Conservation (phyloP, 202 grass and related monocot genomes). For the Miscanthus sacchariflorus region DNA sequence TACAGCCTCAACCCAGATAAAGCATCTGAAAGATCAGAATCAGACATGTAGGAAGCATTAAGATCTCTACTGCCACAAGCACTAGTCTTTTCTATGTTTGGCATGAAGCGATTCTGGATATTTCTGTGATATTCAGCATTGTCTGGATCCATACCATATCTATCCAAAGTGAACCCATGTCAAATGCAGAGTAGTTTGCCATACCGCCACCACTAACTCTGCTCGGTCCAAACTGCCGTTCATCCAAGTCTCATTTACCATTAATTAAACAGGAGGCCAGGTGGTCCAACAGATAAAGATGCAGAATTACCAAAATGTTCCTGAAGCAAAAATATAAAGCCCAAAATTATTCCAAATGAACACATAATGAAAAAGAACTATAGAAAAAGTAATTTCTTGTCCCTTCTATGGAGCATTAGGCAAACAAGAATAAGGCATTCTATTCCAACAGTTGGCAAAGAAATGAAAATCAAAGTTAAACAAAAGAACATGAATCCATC, state of each 20-base stretch:
- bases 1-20: constrained; percentile 59
- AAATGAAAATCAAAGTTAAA: background rate
- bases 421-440: background rate
- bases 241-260: constrained; percentile 41
- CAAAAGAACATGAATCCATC: background rate
- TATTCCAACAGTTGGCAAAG: background rate
- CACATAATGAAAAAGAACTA: background rate
- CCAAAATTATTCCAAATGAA: constrained; percentile 8
- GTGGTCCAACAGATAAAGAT: constrained; percentile 39
- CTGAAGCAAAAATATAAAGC: constrained; percentile 39
- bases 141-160: constrained; percentile 27
- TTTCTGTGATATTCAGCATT: constrained; percentile 44
- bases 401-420: background rate
- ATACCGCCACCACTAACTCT: constrained; percentile 43
- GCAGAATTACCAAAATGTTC: constrained; percentile 49
- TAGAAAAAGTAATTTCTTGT: background rate
- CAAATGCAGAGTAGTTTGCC: constrained; percentile 31
- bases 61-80: constrained; percentile 41
- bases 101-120: constrained; percentile 38
- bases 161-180: constrained; percentile 38
- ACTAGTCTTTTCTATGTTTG: constrained; percentile 53
- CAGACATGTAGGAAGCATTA: constrained; percentile 26
- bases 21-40: constrained; percentile 55
- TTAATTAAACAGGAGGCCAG: constrained; percentile 32
- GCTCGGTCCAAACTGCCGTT: constrained; percentile 38